Evolutionary conservation across 1,139 yeast genomes (phyloP).

Genomic region (Yamadazyma diddensiae): DNA sequence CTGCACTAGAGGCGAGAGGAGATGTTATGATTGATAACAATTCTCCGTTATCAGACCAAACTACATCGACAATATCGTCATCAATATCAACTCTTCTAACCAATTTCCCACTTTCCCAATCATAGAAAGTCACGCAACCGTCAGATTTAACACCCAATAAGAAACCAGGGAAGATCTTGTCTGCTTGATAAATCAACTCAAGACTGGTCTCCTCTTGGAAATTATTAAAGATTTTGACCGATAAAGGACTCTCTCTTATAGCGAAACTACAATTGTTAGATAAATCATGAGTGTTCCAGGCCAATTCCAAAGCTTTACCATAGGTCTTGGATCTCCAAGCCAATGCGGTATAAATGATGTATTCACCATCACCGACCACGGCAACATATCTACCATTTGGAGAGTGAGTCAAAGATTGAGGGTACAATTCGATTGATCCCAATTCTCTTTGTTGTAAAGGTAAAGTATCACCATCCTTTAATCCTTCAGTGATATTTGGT

Average conservation of each 20-base stretch:
- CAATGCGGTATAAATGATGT: slow-evolving; percentile 90
- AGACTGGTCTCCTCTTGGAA: slow-evolving; percentile 73
- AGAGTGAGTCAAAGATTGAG: slow-evolving; percentile 82
- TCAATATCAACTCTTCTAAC: slow-evolving; percentile 82
- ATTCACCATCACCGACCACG: slow-evolving; percentile 97
- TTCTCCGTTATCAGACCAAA: slow-evolving; percentile 95
- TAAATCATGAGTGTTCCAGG: slow-evolving; percentile 81
- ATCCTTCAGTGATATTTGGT: slow-evolving; percentile 56
- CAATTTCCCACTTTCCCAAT: slow-evolving; percentile 84
- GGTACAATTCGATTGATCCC: slow-evolving; percentile 90
- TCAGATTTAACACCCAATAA: slow-evolving; percentile 78
- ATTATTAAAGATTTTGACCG: slow-evolving; percentile 73
- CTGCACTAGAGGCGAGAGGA: slow-evolving; percentile 18
- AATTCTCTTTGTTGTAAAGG: slow-evolving; percentile 80
- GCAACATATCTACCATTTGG: slow-evolving; percentile 98
- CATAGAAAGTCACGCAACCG: slow-evolving; percentile 83
- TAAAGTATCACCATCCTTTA: slow-evolving; percentile 78
- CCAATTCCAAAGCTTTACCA: slow-evolving; percentile 88
- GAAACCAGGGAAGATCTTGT: slow-evolving; percentile 82
- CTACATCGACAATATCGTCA: slow-evolving; percentile 69
- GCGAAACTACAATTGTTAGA: slow-evolving; percentile 75
- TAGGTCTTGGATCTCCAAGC: slow-evolving; percentile 97
- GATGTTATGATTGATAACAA: slow-evolving; percentile 70
- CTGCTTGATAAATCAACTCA: slow-evolving; percentile 72
- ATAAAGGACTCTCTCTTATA: slow-evolving; percentile 64